Base-by-base conservation (phyloP, 768 basidiomycete species). In the Phaffia tasmanica region DNA sequence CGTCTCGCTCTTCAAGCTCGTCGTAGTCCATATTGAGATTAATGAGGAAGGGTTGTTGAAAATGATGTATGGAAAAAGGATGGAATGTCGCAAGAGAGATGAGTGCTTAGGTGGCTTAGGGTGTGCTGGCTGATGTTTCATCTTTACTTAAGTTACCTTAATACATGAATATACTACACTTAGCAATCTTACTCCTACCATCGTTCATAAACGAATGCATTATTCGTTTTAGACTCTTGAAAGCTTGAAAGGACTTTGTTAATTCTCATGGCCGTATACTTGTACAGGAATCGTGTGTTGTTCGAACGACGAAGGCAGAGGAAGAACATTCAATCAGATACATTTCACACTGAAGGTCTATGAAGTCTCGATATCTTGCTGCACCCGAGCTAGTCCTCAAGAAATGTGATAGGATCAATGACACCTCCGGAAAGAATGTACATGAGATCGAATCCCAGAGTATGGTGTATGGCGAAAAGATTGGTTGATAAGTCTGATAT, bases 1-100 rank as follows among this genome's bases (percentile, higher is more conserved):
- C 67, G 49, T 69, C 67, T 54, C 64, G 63, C 58, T 69, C 67
- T 51, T 69, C 67, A 29, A 63, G 67, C 53, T 69, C 67, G 48
- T 69, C 67, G 49, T 63, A 69, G 42, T 69, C 67, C 67, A 69
- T 69, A 1, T 50, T 32, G 56, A 53, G 58, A 21, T 7, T 3
- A 53, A 29, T n/a, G 7, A 50, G 27, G 47, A 55, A 29, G 8
- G n/a, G 23, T 54, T 4, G 5, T 23, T 4, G 9, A 23, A 23
- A 54, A 16, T 54, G 53, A 30, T 23, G 23, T 54, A 23, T 54
- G 9, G 5, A 15, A 54, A 15, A 30, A 54, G n/a, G 53, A 23
- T 54, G 53, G 53, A 16, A 9, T 23, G 29, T 15, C 15, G n/a
- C 4, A 54, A 15, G 15, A 15, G 53, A 30, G n/a, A 23, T 23